Evolutionary conservation across 2,329 filamentous ascomycete genomes (phyloP).

Genomic region (Neonectria sp.): DNA sequence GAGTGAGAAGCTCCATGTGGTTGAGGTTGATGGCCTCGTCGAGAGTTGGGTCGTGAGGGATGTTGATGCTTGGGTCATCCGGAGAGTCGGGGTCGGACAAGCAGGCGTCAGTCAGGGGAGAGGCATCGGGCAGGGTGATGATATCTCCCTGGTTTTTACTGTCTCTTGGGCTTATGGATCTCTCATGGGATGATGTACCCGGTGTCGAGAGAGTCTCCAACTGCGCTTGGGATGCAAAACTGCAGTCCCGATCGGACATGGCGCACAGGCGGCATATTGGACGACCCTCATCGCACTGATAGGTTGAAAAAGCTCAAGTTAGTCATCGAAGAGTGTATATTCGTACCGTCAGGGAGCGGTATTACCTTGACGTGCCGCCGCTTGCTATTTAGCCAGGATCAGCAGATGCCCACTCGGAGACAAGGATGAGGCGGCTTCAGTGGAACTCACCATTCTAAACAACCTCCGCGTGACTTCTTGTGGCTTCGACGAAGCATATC

Average conservation of each 20-base stretch:
- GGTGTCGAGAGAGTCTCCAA: neutral
- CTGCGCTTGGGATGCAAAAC: slow-evolving; percentile 12
- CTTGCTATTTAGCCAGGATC: neutral
- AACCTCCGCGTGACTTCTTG: neutral
- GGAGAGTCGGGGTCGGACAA: neutral
- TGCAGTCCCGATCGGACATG: slow-evolving; percentile 27
- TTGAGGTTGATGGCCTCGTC: neutral
- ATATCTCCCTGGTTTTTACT: neutral
- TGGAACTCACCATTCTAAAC: neutral
- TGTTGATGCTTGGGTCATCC: neutral
- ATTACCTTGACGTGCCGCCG: neutral
- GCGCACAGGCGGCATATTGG: slow-evolving; percentile 35
- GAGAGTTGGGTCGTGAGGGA: neutral
- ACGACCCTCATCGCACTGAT: slow-evolving; percentile 38
- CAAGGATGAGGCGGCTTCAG: neutral
- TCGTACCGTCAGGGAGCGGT: neutral
- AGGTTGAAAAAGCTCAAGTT: neutral
- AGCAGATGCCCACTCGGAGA: neutral
- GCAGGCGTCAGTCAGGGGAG: neutral
- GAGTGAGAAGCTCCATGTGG: neutral
- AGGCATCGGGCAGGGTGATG: neutral
- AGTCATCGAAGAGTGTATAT: neutral
- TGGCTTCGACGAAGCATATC: neutral
- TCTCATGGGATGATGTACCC: neutral
- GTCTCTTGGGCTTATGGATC: neutral